These are phyloP conservation scores for Camellia granthamiana DNA, from an alignment of 148 eudicot species.

Conservation along the genomic window DNA sequence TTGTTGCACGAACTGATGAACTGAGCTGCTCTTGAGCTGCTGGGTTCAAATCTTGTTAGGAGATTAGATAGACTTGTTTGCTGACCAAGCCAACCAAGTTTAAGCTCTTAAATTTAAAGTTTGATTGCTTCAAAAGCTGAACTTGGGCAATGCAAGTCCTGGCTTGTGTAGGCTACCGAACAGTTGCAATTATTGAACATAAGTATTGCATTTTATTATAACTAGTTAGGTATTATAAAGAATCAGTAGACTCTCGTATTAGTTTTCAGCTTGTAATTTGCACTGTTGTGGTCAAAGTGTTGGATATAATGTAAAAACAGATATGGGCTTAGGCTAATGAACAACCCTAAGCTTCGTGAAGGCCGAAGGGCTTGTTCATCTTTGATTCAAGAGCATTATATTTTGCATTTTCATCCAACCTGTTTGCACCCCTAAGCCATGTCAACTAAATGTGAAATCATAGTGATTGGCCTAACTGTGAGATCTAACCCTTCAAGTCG, in stretches of 20 bases:
- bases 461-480: background rate
- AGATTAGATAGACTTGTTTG: background rate
- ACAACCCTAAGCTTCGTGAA: background rate
- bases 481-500: slow-evolving; percentile 6
- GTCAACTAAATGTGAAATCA: no score
- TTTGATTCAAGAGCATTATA: background rate
- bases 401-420: background rate
- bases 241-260: background rate
- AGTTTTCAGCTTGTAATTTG: slow-evolving; percentile 1
- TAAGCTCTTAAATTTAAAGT: background rate
- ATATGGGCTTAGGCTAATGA: slow-evolving; percentile 5
- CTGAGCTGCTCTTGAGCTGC: background rate
- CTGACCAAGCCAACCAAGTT: background rate
- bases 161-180: background rate
- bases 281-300: background rate
- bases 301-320: background rate
- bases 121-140: background rate
- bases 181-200: background rate
- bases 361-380: background rate
- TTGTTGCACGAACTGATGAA: background rate
- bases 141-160: background rate
- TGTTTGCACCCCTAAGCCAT: no score
- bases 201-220: background rate
- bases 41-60: background rate
- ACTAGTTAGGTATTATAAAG: background rate